These are phyloP conservation scores for Aspergillus nanangensis DNA, from an alignment of 495 filamentous ascomycete genomes.

Conservation along the genomic window DNA sequence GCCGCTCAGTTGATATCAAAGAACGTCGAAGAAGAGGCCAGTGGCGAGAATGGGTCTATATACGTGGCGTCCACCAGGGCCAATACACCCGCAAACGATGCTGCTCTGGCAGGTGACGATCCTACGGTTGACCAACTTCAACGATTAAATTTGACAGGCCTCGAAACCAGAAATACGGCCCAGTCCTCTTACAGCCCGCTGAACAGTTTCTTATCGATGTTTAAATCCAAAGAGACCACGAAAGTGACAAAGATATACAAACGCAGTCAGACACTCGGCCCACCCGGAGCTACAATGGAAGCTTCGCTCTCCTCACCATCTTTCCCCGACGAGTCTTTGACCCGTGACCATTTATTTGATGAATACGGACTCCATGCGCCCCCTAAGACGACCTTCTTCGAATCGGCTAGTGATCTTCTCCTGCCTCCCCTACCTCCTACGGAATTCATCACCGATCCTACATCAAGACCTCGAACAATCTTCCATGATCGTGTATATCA, in stretches of 20 bases:
- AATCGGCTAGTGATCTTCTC: slow-evolving; percentile 86
- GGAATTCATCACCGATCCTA: slow-evolving; percentile 77
- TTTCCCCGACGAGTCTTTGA: slow-evolving; percentile 22
- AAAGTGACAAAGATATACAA: slow-evolving; percentile 71
- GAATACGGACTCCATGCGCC: slow-evolving; percentile 56
- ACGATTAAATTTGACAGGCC: background rate
- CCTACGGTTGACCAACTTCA: too few species aligned
- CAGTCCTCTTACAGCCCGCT: slow-evolving; percentile 43
- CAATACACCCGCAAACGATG: too few species aligned
- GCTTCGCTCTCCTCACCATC: slow-evolving; percentile 10
- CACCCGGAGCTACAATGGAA: slow-evolving; percentile 38
- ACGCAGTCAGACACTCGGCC: slow-evolving; percentile 65
- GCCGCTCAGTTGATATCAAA: slow-evolving; percentile 20
- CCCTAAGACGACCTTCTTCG: slow-evolving; percentile 90
- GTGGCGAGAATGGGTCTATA: too few species aligned
- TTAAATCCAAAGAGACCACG: slow-evolving; percentile 36
- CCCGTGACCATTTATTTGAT: slow-evolving; percentile 41
- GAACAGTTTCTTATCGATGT: slow-evolving; percentile 61
- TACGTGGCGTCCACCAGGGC: too few species aligned
- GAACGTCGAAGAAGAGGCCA: slow-evolving; percentile 25
- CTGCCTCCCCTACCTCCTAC: slow-evolving; percentile 81
- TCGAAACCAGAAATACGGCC: background rate
- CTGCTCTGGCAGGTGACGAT: background rate
- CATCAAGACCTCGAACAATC: slow-evolving; percentile 81
- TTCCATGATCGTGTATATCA: slow-evolving; percentile 97